Evolutionary conservation across 176 grass and related monocot genomes (phyloP).

Genomic region (Elymus sibiricus): DNA sequence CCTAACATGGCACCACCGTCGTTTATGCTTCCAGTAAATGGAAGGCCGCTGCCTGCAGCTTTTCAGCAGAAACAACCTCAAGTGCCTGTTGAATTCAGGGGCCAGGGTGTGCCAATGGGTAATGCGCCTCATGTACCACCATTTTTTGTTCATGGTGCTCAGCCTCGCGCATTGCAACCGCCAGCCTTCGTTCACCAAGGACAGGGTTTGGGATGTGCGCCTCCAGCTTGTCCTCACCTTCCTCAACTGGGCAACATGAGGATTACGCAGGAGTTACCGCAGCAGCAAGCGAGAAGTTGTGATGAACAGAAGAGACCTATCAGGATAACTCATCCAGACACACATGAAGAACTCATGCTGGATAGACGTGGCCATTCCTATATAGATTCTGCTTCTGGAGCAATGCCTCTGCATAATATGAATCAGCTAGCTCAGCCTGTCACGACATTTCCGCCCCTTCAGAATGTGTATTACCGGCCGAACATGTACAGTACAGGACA

Average conservation of each 20-base stretch:
- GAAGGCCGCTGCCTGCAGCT: slow-evolving; percentile 30
- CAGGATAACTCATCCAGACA: slow-evolving; percentile 87
- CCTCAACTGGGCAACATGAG: slow-evolving; percentile 57
- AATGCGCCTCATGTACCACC: slow-evolving; percentile 40
- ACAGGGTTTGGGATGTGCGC: slow-evolving; percentile 56
- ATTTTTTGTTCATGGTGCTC: slow-evolving; percentile 59
- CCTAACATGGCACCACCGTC: slow-evolving; percentile 24
- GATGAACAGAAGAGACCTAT: slow-evolving; percentile 51
- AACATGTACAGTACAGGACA: slow-evolving; percentile 36
- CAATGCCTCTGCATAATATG: slow-evolving; percentile 38
- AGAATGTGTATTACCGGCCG: slow-evolving; percentile 44
- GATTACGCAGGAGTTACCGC: slow-evolving; percentile 34
- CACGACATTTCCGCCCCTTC: slow-evolving; percentile 36
- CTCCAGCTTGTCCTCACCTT: slow-evolving; percentile 39
- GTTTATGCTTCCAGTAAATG: slow-evolving; percentile 36
- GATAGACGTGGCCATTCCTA: slow-evolving; percentile 40
- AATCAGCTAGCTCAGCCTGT: slow-evolving; percentile 36
- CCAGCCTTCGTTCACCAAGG: slow-evolving; percentile 76
- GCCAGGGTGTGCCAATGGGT: slow-evolving; percentile 41
- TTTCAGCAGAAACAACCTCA: slow-evolving; percentile 58
- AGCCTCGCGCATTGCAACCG: slow-evolving; percentile 51
- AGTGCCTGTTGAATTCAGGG: slow-evolving; percentile 47
- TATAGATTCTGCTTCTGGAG: slow-evolving; percentile 34
- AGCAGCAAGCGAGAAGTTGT: slow-evolving; percentile 45
- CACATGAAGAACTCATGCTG: slow-evolving; percentile 80